A percentile compares a stretch with the other conserved stretches of the same genome.
phyloP scores from a whole-genome alignment of 2,329 filamentous ascomycete species.

The Teratosphaeria epicoccoides region DNA sequence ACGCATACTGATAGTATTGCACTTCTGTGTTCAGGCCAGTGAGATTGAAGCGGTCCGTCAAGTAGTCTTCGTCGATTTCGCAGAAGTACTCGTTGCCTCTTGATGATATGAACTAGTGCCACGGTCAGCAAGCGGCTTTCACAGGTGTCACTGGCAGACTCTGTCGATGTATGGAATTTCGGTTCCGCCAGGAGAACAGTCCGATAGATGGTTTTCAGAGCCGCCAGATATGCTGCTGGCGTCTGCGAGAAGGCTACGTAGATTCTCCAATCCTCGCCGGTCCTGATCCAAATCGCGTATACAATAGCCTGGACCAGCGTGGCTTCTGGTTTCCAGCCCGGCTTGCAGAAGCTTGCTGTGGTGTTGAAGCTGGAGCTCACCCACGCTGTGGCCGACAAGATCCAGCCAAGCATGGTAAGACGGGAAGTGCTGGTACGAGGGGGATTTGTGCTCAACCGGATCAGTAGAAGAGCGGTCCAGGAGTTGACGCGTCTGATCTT shows the following conservation, averaged over 20 bases:
- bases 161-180: neutral
- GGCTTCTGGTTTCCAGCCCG: neutral
- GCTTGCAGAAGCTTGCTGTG: neutral
- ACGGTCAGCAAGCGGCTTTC: slow-evolving; percentile 5
- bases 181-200: neutral
- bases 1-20: slow-evolving; percentile 96
- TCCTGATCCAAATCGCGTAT: neutral
- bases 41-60: slow-evolving; percentile 95
- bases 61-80: slow-evolving; percentile 98
- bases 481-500: neutral
- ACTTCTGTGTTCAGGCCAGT: slow-evolving; percentile 96
- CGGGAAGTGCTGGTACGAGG: neutral
- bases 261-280: neutral
- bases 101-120: slow-evolving; percentile 83
- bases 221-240: neutral
- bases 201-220: neutral
- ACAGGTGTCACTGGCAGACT: neutral
- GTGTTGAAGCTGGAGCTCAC: neutral
- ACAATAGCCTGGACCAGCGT: neutral
- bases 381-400: neutral
- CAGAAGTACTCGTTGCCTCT: slow-evolving; percentile 98
- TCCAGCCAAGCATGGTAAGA: neutral
- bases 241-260: neutral
- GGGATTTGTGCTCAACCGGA: neutral
- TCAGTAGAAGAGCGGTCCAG: neutral